These are phyloP conservation scores for Bocquillonia castaneifolia DNA, from an alignment of 441 rosid species.

Conservation along the genomic window DNA sequence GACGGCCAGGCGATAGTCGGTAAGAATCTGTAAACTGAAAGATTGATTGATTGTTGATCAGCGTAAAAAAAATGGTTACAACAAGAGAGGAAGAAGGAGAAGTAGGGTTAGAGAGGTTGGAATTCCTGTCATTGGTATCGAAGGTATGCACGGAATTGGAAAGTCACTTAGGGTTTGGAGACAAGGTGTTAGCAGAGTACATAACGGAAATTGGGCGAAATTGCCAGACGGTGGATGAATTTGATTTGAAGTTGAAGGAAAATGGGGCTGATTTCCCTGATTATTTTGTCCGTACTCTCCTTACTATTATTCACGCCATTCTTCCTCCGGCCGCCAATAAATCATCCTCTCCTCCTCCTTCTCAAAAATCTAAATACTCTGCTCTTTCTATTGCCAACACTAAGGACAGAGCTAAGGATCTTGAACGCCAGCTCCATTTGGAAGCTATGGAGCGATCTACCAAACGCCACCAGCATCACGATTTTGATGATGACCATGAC, in stretches of 20 bases:
- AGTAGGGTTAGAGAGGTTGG: conserved; percentile 49
- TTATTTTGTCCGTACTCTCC: conserved; percentile 58
- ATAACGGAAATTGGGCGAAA: conserved; percentile 58
- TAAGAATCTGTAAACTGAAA: too few relatives aligned
- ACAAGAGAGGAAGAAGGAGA: conserved; percentile 19
- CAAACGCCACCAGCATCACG: conserved; percentile 31
- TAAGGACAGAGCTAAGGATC: conserved; percentile 62
- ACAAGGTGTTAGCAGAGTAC: conserved; percentile 64
- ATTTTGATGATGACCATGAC: conserved; percentile 27
- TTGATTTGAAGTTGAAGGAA: conserved; percentile 53
- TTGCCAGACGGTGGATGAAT: conserved; percentile 50
- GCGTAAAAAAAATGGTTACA: too few relatives aligned
- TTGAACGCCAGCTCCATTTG: conserved; percentile 53
- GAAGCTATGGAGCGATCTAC: conserved; percentile 37
- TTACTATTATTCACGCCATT: conserved; percentile 62
- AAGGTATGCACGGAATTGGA: conserved; percentile 75
- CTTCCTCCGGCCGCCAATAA: conserved; percentile 45
- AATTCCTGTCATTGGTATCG: conserved; percentile 72
- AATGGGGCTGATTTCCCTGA: conserved; percentile 71
- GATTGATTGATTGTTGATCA: too few relatives aligned
- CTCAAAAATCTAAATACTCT: conserved; percentile 37
- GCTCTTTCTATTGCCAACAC: conserved; percentile 62
- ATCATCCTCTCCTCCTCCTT: too few relatives aligned
- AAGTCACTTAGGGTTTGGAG: conserved; percentile 60
- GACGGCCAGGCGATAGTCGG: too few relatives aligned